Evolutionary conservation across 2,329 filamentous ascomycete genomes (phyloP), one percentile per base, ranked within the genome.

Genomic region (Venturia effusa): DNA sequence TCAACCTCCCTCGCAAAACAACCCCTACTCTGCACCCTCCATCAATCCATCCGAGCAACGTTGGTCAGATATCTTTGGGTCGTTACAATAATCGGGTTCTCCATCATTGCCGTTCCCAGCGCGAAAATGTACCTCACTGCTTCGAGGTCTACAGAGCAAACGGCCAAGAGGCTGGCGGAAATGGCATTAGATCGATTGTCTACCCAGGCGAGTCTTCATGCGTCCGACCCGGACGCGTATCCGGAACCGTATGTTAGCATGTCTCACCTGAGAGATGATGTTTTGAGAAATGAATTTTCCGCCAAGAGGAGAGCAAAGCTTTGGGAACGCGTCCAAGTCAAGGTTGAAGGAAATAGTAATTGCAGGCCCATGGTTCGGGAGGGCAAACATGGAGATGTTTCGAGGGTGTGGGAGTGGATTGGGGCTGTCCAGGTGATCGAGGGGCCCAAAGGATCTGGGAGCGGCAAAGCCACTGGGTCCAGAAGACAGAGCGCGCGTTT

Each of bases 341-440:
- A 97, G 62, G 92, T 99, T 0, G 94, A 99, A 76, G 87, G 87
- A 74, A 99, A 99, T 74, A 89, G 90, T 66, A 99, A 99, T 71
- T 88, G 99, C 19, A 84, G 94, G 51, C 90, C 76, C 76, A 92
- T 82, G 77, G 92, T 79, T 78, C 88, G 82, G 76, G 84, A 85
- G 68, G 82, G 68, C 73, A 79, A 80, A 24, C 77, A 70, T 39
- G 79, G 79, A 1, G 79, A 81, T 69, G 82, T 87, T 61, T 81
- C 83, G 59, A 79, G 84, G 59, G 82, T 84, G 63, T 88, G 86
- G 86, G 85, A 88, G 70, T 88, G 86, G 86, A 83, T 87, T 68
- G 86, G 86, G 7, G 83, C 83, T 17, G 77, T 83, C 61, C 73
- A 76, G 67, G 72, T 87, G 57, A 73, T 81, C 66, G 73, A 78